Evolutionary conservation across 257 asterid species (phyloP).

Genomic region (Scutellaria galericulata): DNA sequence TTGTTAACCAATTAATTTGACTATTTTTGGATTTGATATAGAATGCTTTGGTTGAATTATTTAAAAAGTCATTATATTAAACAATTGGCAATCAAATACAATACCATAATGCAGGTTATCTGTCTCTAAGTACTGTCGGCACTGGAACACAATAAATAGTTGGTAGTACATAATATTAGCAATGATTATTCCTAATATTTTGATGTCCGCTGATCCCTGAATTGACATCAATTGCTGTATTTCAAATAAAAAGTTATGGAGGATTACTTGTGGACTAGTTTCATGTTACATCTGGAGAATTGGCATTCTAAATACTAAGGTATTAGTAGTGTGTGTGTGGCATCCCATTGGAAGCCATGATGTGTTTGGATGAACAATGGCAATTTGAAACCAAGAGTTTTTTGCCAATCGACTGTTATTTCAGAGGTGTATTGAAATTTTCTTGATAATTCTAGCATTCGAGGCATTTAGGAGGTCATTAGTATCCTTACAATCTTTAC

Average conservation of each 20-base stretch:
- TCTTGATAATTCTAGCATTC: no score
- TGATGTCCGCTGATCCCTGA: no score
- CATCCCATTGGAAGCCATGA: neutral
- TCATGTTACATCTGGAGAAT: neutral
- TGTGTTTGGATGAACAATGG: neutral
- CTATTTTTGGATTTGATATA: neutral
- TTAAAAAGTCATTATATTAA: neutral
- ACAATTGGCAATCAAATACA: neutral
- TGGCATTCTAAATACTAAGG: neutral
- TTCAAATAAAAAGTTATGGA: neutral
- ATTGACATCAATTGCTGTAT: neutral
- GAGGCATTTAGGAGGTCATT: neutral
- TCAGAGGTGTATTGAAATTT: no score
- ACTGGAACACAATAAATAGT: neutral
- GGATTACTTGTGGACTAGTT: neutral
- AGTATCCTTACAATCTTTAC: no score
- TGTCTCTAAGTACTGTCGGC: neutral
- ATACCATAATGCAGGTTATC: neutral
- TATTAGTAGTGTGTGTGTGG: neutral
- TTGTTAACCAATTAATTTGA: slow-evolving; percentile 8
- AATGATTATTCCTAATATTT: neutral
- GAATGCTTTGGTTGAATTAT: neutral
- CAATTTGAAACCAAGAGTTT: neutral
- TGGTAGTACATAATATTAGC: neutral
- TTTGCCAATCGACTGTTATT: neutral